These are phyloP conservation scores for Candida frijolesensis DNA, from an alignment of 1,139 yeast genomes.

Conservation along the genomic window DNA sequence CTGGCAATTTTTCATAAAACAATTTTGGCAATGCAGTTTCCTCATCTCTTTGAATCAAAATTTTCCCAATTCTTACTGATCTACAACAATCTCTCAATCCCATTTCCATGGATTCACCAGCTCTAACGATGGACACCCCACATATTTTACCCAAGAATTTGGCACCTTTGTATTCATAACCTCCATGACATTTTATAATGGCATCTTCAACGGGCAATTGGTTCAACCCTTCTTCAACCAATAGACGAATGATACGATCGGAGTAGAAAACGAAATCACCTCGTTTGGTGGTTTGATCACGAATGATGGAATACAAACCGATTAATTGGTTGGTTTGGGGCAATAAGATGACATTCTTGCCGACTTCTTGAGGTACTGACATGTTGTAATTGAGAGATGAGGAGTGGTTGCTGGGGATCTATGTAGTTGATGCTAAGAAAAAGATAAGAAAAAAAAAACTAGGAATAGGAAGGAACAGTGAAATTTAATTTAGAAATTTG, in stretches of 20 bases:
- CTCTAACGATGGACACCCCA: conserved; percentile 96
- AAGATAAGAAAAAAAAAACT: neutral
- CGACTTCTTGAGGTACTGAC: conserved; percentile 27
- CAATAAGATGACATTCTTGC: conserved; percentile 64
- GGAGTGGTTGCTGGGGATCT: too few relatives aligned
- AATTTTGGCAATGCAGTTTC: conserved; percentile 76
- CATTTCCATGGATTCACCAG: conserved; percentile 98
- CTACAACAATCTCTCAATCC: conserved; percentile 95
- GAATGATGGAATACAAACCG: conserved; percentile 86
- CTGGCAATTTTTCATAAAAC: conserved; percentile 91
- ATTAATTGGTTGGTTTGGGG: conserved; percentile 88
- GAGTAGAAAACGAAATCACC: conserved; percentile 95
- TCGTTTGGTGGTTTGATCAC: conserved; percentile 76
- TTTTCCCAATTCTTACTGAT: conserved; percentile 93
- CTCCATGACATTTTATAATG: conserved; percentile 75
- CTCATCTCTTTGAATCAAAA: conserved; percentile 94
- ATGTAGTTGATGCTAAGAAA: neutral
- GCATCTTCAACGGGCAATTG: conserved; percentile 80
- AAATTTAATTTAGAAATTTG: neutral
- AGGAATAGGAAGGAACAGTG: neutral
- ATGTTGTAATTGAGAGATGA: conserved; percentile 11
- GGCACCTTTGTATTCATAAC: conserved; percentile 74
- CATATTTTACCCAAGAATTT: conserved; percentile 88
- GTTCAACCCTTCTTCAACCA: conserved; percentile 94
- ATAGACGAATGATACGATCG: conserved; percentile 86